Base-by-base conservation (phyloP, 2,329 filamentous ascomycete species). In the Epichloe sibirici region DNA sequence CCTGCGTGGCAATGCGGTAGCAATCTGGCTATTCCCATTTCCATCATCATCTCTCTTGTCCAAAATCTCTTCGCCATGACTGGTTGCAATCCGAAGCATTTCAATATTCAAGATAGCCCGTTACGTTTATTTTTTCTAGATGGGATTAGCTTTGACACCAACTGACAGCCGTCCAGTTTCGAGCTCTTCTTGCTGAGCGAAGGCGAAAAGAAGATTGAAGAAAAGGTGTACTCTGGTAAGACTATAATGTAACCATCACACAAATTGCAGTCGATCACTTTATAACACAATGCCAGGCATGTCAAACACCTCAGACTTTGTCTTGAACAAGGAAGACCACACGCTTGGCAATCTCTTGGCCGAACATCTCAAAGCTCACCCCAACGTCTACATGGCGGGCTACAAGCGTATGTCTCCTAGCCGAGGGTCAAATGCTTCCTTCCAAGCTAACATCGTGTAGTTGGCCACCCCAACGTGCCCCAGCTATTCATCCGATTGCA, bases 291-390 rank as follows among this genome's bases (percentile, higher is more conserved):
- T 15, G 37, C 35, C 9, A 65, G 90, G 89, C 64, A 90, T 95
- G 66, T 88, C 91, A 23, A 95, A 95, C 67, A 90, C 88, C n/a
- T 87, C 89, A 9, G 87, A 96, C 70, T 98, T 98, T 73, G 83
- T 88, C 54, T 83, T 98, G 71, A 88, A 89, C 71, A 97, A 96
- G 70, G 93, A 98, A 69, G 93, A 98, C 62, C 91, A 96, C 71
- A 96, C 91, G 1, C 80, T 98, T 28, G 93, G 85, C 61, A 96
- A 98, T 69, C 78, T 98, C 52, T 78, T 98, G 53, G 81, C 86
- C 47, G 84, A 88, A 63, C 88, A 91, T 62, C 85, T 98, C 53
- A 83, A 93, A 72, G 83, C 87, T 67, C 86, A 88, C 62, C 79
- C 82, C 17, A 85, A 94, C 66, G 86, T 98, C 61, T 75, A 86